Base-by-base conservation (phyloP, 2,329 filamentous ascomycete species). In the Colletotrichum sp. region DNA sequence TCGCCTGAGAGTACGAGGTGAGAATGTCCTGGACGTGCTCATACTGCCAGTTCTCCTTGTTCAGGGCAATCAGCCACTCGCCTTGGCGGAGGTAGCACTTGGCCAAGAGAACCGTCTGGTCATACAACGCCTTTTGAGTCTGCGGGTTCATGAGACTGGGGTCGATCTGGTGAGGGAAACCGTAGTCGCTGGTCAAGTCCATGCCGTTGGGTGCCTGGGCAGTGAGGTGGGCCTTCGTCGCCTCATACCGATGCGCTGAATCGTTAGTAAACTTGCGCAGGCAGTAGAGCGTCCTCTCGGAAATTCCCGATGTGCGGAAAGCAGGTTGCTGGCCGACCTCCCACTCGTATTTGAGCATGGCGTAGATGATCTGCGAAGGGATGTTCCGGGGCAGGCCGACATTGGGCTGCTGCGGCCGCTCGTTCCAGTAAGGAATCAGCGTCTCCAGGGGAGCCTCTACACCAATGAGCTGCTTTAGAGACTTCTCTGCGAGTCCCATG, bases 321-420 rank as follows among this genome's bases (percentile, higher is more conserved):
- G 80, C 82, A 4, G 86, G 81, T 75, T 92, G 88, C 78, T 95
- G 93, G 15, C 94, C 94, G 66, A 93, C 91, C 74, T 96, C 94
- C 97, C 97, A 99, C 82, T 98, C 93, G 82, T 95, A 99, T 83
- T 99, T 99, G 84, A 98, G 92, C 24, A 97, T 93, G n/a, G 97
- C 96, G 82, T 99, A 99, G 38, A 95, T 93, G 64, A 99, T 95
- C 74, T 96, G 94, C 31, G 96, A 94, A 2, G 80, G 92, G 77
- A 84, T 90, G 84, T 82, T 89, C 69, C 83, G 87, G 78, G 81
- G 83, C 79, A 77, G 81, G 69, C 80, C 70, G 69, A 73, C 75
- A 74, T 83, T 80, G 15, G 76, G 27, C 73, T 83, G 76, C 72
- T 77, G 80, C 34, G 78, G 72, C 31, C 83, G 81, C 61, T 87